phyloP scores from a whole-genome alignment of 2,329 filamentous ascomycete genomes.

The Talaromyces sp. region DNA sequence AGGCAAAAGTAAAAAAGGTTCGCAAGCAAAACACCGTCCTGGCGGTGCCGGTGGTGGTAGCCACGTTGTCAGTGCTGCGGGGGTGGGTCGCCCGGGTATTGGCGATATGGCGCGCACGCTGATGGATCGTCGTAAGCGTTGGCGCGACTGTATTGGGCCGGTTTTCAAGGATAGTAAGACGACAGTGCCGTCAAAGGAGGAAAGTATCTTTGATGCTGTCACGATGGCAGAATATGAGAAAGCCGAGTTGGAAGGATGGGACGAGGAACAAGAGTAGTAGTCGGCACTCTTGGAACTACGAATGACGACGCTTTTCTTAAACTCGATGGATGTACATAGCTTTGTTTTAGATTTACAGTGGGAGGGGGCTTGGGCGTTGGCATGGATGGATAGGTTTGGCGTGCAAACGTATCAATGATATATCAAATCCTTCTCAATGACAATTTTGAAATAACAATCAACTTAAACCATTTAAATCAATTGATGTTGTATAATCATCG shows the following conservation, averaged over 20 bases:
- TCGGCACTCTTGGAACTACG: background rate
- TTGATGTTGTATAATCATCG: constrained; percentile 29
- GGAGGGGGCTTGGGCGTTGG: background rate
- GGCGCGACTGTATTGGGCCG: constrained; percentile 84
- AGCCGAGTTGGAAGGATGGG: constrained; percentile 73
- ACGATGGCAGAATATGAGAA: constrained; percentile 69
- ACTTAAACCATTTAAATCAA: too few species aligned
- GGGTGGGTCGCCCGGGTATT: constrained; percentile 56
- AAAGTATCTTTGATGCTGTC: constrained; percentile 69
- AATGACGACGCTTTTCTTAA: background rate
- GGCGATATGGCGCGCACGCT: constrained; percentile 85
- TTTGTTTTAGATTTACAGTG: background rate
- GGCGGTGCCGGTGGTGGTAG: constrained; percentile 69
- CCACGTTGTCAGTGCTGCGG: constrained; percentile 40
- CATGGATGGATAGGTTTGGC: background rate
- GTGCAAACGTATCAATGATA: background rate
- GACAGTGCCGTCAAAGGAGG: constrained; percentile 61
- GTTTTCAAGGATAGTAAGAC: constrained; percentile 82
- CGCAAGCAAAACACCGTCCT: constrained; percentile 51
- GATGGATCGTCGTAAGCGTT: constrained; percentile 84
- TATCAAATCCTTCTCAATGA: background rate
- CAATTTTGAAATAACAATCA: background rate
- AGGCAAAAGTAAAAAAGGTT: constrained; percentile 86
- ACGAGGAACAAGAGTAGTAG: constrained; percentile 65
- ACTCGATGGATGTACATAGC: background rate